Conservation (phyloP, 306 rosid genomes). For the Begonia masoniana region DNA sequence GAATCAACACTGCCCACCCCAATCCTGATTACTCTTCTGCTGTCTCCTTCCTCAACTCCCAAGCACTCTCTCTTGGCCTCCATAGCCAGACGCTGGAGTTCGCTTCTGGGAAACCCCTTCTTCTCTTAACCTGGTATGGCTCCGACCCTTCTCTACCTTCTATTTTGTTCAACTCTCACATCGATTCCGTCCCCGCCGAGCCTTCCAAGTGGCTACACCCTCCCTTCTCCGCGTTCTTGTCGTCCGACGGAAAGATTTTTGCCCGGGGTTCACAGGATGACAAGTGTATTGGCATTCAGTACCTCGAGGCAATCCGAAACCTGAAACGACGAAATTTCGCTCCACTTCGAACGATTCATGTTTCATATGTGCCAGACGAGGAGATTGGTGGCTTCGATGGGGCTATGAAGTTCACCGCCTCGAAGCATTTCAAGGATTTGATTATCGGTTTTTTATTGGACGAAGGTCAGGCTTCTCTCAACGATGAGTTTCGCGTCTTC, state of each 20-base stretch:
- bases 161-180: constrained; percentile 76
- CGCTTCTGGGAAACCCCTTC: constrained; percentile 47
- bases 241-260: constrained; percentile 44
- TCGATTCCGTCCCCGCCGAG: constrained; percentile 94
- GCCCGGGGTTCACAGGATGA: constrained; percentile 96
- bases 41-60: constrained; percentile 53
- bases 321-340: constrained; percentile 18
- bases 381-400: constrained; percentile 69
- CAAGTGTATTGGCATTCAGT: constrained; percentile 69
- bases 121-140: constrained; percentile 78
- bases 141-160: constrained; percentile 61
- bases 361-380: constrained; percentile 79
- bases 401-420: constrained; percentile 33
- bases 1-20: constrained; percentile 80
- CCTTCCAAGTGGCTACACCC: constrained; percentile 71
- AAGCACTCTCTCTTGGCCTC: constrained; percentile 30
- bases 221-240: constrained; percentile 59
- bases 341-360: constrained; percentile 54
- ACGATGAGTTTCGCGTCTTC: constrained; percentile 64
- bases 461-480: constrained; percentile 75
- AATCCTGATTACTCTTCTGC: constrained; percentile 62
- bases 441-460: constrained; percentile 63
- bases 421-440: constrained; percentile 36
- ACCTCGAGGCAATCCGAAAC: constrained; percentile 73
- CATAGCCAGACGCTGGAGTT: constrained; percentile 33